Percentiles rank a stretch among this genome's conserved stretches.
These are phyloP conservation scores for Colletotrichum costaricense DNA, from an alignment of 2,329 filamentous ascomycete genomes.

Conservation along the genomic window DNA sequence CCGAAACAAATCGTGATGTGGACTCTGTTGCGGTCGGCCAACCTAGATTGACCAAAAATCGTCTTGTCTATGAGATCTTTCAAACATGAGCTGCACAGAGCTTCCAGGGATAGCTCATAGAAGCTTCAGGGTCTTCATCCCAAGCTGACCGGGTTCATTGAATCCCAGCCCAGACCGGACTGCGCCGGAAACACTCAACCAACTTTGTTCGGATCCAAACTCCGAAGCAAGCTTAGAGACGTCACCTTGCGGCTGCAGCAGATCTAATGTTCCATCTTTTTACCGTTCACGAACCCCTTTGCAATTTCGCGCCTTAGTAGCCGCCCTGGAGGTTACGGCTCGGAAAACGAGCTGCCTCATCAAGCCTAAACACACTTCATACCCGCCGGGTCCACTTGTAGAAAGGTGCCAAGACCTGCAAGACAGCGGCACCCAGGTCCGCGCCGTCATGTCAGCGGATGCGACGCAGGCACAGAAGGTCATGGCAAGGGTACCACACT, in stretches of 20 bases:
- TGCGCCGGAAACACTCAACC: background rate
- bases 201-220: background rate
- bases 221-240: background rate
- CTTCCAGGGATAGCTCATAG: background rate
- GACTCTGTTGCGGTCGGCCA: background rate
- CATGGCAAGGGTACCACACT: conserved; percentile 4
- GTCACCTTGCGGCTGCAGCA: background rate
- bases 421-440: background rate
- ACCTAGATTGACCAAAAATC: background rate
- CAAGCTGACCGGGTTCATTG: background rate
- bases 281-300: conserved; percentile 4
- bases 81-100: background rate
- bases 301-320: conserved; percentile 16
- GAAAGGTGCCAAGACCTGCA: background rate
- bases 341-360: conserved; percentile 10
- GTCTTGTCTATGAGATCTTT: background rate
- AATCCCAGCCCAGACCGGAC: background rate
- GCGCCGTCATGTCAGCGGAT: conserved; percentile 10
- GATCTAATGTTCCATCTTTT: background rate
- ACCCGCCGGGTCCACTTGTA: conserved; percentile 14
- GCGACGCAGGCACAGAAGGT: background rate
- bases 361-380: conserved; percentile 17
- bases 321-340: background rate
- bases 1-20: background rate
- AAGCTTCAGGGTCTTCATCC: background rate